Evolutionary conservation across 2,329 filamentous ascomycete genomes (phyloP).

Genomic region (Fusarium hainanense): DNA sequence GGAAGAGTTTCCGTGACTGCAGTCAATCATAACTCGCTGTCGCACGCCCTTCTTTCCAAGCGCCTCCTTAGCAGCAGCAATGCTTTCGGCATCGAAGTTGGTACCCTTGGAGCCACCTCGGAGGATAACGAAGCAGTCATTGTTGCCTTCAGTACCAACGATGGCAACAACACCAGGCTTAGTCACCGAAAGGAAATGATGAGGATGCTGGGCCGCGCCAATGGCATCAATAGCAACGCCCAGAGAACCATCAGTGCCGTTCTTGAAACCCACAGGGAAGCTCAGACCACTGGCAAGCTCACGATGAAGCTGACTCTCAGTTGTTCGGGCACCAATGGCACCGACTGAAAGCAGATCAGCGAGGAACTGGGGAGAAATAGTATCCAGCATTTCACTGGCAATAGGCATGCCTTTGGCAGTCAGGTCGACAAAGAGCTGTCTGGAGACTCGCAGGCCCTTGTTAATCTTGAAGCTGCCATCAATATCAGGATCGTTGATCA

Average conservation of each 20-base stretch:
- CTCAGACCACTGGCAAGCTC: constrained; percentile 93
- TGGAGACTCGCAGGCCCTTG: constrained; percentile 87
- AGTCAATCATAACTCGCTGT: constrained; percentile 94
- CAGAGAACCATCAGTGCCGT: constrained; percentile 92
- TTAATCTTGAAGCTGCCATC: constrained; percentile 99
- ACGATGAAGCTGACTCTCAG: constrained; percentile 93
- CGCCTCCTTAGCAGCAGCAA: constrained; percentile 83
- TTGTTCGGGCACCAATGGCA: constrained; percentile 94
- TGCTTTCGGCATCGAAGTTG: constrained; percentile 90
- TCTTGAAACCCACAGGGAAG: constrained; percentile 99
- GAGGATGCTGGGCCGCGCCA: constrained; percentile 88
- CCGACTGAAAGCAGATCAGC: constrained; percentile 92
- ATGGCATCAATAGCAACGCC: constrained; percentile 95
- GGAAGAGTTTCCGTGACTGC: constrained; percentile 93
- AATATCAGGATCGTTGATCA: constrained; percentile 99
- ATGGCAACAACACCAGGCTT: constrained; percentile 96
- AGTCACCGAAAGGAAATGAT: constrained; percentile 97
- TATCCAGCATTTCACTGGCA: constrained; percentile 97
- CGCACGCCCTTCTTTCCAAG: constrained; percentile 78
- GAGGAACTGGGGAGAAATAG: constrained; percentile 96
- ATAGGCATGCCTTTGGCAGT: constrained; percentile 94
- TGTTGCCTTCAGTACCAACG: constrained; percentile 92
- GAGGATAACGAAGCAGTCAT: constrained; percentile 96
- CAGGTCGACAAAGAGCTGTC: constrained; percentile 93
- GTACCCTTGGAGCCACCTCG: constrained; percentile 92